Base-by-base conservation (phyloP, 202 grass and related monocot genomes). In the Schoenoplectus triqueter region DNA sequence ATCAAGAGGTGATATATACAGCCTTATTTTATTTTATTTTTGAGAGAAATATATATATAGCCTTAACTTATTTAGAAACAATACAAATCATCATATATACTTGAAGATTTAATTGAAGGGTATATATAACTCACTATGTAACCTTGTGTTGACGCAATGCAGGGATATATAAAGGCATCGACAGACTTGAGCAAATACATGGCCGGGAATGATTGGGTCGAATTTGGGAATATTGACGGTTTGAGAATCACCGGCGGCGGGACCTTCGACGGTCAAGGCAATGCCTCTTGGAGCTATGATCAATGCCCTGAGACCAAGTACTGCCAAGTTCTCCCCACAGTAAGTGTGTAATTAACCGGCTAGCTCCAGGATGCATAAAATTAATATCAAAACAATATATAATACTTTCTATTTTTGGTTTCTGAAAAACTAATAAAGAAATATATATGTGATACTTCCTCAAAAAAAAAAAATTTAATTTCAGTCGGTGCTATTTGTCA, bases 291-390 rank as follows among this genome's bases (percentile, higher is more conserved):
- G 94, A 87, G 87, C 7, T 90, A 85, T 31, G 94, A 94, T 87
- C 73, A 87, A 48, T 97, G 94, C 59, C 87, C 85, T 45, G 31
- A 85, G 51, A 67, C 56, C 0, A 92, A 92, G 62, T 83, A 90
- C 31, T 97, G 94, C 88, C 92, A 82, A 84, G 90, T 94, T 67
- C 90, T 94, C 0, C 92, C 94, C 3, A 90, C 87, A 1, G 94
- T 96, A 67, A 39, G 45, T 47, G 69, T 31, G 20, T 31, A 31
- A 31, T 31, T 31, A 31, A 31, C 31, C 31, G 31, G 31, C 31
- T 31, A 31, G 31, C n/a, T 10, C 20, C 19, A 7, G 63, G 8
- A 66, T 66, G 63, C 20, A 22, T 69, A 20, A 3, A 17, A 20
- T 20, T 63, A 31, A 31, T 31, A 31, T 31, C 31, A 31, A 31